Evolutionary conservation across 1,139 yeast species (phyloP).

Genomic region (Magnusiomyces suaveolens): DNA sequence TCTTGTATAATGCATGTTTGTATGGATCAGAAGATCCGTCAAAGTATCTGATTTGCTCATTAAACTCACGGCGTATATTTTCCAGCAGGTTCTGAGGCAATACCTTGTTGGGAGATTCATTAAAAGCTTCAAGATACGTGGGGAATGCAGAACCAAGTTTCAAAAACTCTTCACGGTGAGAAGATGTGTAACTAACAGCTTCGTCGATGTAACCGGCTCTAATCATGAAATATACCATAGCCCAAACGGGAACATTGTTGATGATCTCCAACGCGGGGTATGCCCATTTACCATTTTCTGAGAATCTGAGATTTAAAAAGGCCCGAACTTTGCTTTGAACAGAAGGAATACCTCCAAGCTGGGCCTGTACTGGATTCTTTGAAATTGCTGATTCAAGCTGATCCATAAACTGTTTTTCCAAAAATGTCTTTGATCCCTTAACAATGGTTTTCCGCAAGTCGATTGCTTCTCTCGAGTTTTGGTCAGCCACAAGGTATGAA

Average conservation of each 20-base stretch:
- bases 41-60: constrained; percentile 66
- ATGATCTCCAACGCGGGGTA: constrained; percentile 47
- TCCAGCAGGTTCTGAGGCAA: constrained; percentile 62
- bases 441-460: constrained; percentile 44
- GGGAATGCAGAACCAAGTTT: constrained; percentile 83
- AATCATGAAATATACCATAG: constrained; percentile 68
- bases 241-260: constrained; percentile 89
- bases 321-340: constrained; percentile 61
- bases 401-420: constrained; percentile 70
- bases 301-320: constrained; percentile 42
- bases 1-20: constrained; percentile 81
- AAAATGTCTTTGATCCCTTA: constrained; percentile 46
- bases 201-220: constrained; percentile 77
- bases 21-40: constrained; percentile 64
- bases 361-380: constrained; percentile 48
- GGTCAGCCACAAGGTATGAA: constrained; percentile 25
- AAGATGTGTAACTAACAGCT: constrained; percentile 52
- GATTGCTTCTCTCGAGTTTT: constrained; percentile 24
- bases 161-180: constrained; percentile 52
- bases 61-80: constrained; percentile 69
- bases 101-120: constrained; percentile 44
- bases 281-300: constrained; percentile 41
- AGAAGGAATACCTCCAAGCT: constrained; percentile 55
- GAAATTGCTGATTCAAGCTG: constrained; percentile 65
- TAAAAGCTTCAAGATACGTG: constrained; percentile 62